Conservation (phyloP, 495 filamentous ascomycete species). For the Letharia lupina region DNA sequence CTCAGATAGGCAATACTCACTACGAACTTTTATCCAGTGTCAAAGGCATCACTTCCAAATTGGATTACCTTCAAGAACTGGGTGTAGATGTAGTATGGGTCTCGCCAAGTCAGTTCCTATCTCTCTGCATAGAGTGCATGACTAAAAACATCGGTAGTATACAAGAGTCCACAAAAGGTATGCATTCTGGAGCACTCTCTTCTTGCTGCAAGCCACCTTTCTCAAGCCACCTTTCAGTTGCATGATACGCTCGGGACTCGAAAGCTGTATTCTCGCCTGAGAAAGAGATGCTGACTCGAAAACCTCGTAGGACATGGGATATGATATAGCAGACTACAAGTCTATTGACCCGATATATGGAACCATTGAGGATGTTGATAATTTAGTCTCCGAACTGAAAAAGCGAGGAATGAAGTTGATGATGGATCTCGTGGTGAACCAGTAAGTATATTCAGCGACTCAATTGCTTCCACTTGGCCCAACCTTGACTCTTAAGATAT, state of each 20-base stretch:
- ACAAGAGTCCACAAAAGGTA: constrained; percentile 22
- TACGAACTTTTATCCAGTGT: constrained; percentile 24
- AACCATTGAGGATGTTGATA: constrained; percentile 46
- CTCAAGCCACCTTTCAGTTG: neutral
- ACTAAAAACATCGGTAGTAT: constrained; percentile 15
- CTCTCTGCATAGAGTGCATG: neutral
- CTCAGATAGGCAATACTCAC: neutral
- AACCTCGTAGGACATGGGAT: constrained; percentile 39
- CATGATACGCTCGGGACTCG: neutral
- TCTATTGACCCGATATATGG: constrained; percentile 46
- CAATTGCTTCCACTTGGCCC: neutral
- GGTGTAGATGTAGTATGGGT: constrained; percentile 58
- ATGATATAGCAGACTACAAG: constrained; percentile 52
- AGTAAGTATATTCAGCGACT: constrained; percentile 19
- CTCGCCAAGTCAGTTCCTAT: constrained; percentile 37
- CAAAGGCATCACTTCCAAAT: constrained; percentile 50
- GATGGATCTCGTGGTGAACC: constrained; percentile 52
- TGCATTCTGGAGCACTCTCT: neutral
- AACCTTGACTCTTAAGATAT: neutral
- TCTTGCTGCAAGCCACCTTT: neutral
- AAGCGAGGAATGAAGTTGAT: constrained; percentile 45
- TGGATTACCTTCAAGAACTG: constrained; percentile 52
- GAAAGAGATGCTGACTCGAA: neutral
- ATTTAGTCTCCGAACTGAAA: constrained; percentile 42
- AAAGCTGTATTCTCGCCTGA: neutral